phyloP scores from a whole-genome alignment of 768 basidiomycete species.

The Dentipellis fragilis region DNA sequence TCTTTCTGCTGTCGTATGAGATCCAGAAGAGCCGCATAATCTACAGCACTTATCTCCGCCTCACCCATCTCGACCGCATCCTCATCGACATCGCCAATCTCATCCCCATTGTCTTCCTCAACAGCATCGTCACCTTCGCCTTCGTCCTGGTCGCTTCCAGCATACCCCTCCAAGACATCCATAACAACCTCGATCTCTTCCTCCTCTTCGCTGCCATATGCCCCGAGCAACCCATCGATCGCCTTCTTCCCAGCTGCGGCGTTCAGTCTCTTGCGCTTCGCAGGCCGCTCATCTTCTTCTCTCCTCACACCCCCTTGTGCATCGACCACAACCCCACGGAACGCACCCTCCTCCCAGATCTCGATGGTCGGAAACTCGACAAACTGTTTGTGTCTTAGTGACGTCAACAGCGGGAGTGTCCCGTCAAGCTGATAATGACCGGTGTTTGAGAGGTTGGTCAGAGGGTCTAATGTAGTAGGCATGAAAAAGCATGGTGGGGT shows the following conservation, averaged over 20 bases:
- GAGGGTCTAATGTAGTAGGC: constrained; percentile 29
- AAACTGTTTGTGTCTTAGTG: constrained; percentile 55
- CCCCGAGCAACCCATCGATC: constrained; percentile 48
- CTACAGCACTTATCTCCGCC: constrained; percentile 24
- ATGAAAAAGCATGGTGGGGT: constrained; percentile 52
- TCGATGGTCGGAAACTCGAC: constrained; percentile 82
- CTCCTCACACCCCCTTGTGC: constrained; percentile 34
- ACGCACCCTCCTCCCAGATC: constrained; percentile 53
- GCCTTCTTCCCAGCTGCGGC: constrained; percentile 40
- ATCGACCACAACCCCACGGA: constrained; percentile 51
- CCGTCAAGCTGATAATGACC: constrained; percentile 51
- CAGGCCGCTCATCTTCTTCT: constrained; percentile 23
- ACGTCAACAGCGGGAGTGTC: constrained; percentile 30
- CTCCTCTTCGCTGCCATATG: constrained; percentile 44
- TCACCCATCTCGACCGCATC: constrained; percentile 24
- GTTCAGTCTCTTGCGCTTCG: constrained; percentile 51
- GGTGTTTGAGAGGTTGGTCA: constrained; percentile 2
- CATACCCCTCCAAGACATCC: constrained; percentile 31
- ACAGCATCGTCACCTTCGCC: constrained; percentile 8
- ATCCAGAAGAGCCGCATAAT: constrained; percentile 32
- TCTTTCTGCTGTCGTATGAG: constrained; percentile 28
- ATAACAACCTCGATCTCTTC: constrained; percentile 24
- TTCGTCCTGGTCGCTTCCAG: constrained; percentile 34
- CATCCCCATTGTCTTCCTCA: constrained; percentile 10
- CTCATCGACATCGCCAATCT: constrained; percentile 13